These are phyloP conservation scores for Oropetium thomaeum DNA, from an alignment of 176 grass and related monocot genomes.

Conservation along the genomic window DNA sequence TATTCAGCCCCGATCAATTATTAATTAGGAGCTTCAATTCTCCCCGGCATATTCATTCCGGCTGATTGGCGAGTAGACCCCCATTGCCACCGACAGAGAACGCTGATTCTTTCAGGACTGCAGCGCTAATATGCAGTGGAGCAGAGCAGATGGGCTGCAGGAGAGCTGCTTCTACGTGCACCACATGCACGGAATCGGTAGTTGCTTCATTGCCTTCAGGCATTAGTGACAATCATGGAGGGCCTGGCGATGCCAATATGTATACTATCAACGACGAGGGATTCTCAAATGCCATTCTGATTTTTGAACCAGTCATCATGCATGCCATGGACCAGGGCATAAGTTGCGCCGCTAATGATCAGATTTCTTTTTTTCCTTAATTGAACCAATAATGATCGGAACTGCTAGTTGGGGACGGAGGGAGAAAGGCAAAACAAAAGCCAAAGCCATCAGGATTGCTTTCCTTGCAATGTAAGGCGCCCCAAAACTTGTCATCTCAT, in stretches of 20 bases:
- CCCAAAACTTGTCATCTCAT: constrained; percentile 14
- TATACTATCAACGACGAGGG: too few relatives aligned
- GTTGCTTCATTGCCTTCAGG: neutral
- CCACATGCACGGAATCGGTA: neutral
- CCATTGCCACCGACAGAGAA: constrained; percentile 47
- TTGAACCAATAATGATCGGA: neutral
- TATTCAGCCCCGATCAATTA: constrained; percentile 31
- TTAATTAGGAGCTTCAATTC: neutral
- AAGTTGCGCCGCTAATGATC: neutral
- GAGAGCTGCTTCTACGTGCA: neutral
- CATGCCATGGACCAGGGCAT: neutral
- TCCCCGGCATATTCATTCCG: neutral
- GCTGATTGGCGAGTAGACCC: neutral
- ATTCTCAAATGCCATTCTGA: neutral
- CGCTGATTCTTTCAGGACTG: neutral
- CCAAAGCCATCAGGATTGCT: constrained; percentile 14
- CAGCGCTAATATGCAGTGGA: neutral
- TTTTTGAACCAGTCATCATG: neutral
- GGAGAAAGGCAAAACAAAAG: neutral
- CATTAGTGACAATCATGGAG: neutral
- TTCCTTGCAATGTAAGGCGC: constrained; percentile 46
- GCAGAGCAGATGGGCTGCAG: neutral
- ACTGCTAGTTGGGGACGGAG: constrained; percentile 1
- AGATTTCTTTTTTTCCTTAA: neutral
- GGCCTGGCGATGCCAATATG: neutral